Evolutionary conservation across 2,329 filamentous ascomycete species (phyloP).

Genomic region (Diaporthe citrichinensis): DNA sequence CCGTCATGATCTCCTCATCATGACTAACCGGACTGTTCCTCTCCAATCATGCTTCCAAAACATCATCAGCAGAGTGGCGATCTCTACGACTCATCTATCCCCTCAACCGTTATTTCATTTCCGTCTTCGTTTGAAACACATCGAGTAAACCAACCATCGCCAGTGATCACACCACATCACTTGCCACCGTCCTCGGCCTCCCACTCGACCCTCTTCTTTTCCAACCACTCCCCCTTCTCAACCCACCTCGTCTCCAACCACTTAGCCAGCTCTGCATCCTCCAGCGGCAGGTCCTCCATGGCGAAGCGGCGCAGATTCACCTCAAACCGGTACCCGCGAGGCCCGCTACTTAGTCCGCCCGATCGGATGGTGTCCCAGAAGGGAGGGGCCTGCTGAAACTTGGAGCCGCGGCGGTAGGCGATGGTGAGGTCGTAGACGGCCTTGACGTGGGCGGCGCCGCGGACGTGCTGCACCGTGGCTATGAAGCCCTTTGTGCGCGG

Average conservation of each 20-base stretch:
- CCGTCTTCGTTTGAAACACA: rapidly evolving
- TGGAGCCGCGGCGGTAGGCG: constrained; percentile 61
- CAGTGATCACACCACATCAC: background rate
- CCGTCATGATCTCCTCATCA: background rate
- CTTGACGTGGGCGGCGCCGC: constrained; percentile 64
- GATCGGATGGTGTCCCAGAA: constrained; percentile 68
- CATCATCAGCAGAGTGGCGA: background rate
- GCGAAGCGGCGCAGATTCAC: constrained; percentile 64
- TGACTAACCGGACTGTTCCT: background rate
- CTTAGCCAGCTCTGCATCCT: constrained; percentile 62
- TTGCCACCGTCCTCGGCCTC: constrained; percentile 40
- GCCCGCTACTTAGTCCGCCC: constrained; percentile 55
- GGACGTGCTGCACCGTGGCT: constrained; percentile 69
- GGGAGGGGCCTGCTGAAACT: constrained; percentile 61
- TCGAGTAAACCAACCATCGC: background rate
- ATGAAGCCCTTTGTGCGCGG: constrained; percentile 74
- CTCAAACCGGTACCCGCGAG: constrained; percentile 62
- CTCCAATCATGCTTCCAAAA: no score
- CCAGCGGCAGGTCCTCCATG: constrained; percentile 61
- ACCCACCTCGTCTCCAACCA: constrained; percentile 69
- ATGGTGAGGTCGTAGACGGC: constrained; percentile 70
- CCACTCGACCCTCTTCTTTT: constrained; percentile 60
- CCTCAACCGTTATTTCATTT: background rate
- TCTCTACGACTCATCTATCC: background rate
- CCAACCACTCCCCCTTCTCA: constrained; percentile 67